phyloP scores from a whole-genome alignment of 1,139 yeast genomes.

The Yamadazyma mexicana region DNA sequence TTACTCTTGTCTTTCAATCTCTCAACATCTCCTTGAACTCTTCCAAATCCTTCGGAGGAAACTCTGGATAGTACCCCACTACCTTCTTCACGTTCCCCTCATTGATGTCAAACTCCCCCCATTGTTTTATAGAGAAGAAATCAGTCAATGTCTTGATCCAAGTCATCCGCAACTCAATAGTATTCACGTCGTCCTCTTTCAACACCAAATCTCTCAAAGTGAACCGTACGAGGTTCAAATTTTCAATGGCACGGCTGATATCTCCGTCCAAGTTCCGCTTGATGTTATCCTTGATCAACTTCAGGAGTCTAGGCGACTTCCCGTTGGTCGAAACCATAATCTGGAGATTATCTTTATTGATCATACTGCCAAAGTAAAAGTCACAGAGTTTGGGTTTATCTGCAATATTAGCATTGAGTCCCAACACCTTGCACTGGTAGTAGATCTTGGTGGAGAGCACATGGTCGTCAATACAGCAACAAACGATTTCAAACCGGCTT shows the following conservation, averaged over 20 bases:
- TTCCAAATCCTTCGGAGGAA: constrained; percentile 39
- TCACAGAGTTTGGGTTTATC: constrained; percentile 84
- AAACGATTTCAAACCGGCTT: constrained; percentile 59
- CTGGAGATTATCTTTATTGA: constrained; percentile 74
- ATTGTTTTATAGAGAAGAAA: constrained; percentile 53
- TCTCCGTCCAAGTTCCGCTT: constrained; percentile 45
- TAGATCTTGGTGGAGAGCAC: constrained; percentile 59
- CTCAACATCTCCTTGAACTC: constrained; percentile 28
- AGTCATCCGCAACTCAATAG: constrained; percentile 65
- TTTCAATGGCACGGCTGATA: constrained; percentile 60
- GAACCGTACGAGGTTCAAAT: constrained; percentile 59
- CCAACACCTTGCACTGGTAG: constrained; percentile 52
- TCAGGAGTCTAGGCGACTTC: constrained; percentile 74
- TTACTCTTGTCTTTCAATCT: no score
- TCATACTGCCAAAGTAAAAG: constrained; percentile 82
- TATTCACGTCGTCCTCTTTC: constrained; percentile 48
- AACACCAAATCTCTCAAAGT: constrained; percentile 46
- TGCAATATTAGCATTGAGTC: constrained; percentile 77
- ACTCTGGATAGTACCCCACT: constrained; percentile 38
- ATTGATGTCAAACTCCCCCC: constrained; percentile 46
- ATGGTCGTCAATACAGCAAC: constrained; percentile 78
- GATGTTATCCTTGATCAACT: constrained; percentile 60
- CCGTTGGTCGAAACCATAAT: constrained; percentile 86
- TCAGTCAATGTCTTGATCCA: constrained; percentile 74
- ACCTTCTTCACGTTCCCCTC: constrained; percentile 26